Evolutionary conservation across 805 yeast genomes (phyloP).

Genomic region (Candida jianshihensis): DNA sequence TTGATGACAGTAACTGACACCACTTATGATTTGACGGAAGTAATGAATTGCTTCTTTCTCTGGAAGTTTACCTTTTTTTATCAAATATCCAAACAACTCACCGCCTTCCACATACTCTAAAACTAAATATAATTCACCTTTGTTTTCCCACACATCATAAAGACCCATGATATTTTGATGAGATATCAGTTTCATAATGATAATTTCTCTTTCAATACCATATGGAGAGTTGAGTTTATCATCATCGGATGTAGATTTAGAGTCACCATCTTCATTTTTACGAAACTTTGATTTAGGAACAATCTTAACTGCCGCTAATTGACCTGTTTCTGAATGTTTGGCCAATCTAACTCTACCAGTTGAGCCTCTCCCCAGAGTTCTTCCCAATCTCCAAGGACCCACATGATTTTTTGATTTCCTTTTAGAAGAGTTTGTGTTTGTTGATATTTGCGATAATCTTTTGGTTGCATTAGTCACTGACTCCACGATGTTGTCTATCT

Average conservation of each 20-base stretch:
- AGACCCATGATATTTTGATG: slow-evolving; percentile 75
- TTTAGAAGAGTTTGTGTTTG: slow-evolving; percentile 23
- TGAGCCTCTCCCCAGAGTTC: slow-evolving; percentile 93
- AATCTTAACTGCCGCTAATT: slow-evolving; percentile 93
- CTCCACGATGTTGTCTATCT: slow-evolving; percentile 23
- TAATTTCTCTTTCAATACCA: slow-evolving; percentile 82
- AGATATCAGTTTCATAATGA: slow-evolving; percentile 73
- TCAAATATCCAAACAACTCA: slow-evolving; percentile 86
- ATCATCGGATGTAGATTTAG: slow-evolving; percentile 15
- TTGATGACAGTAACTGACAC: slow-evolving; percentile 79
- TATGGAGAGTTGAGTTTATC: slow-evolving; percentile 60
- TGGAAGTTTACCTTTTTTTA: slow-evolving; percentile 80
- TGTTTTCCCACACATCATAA: slow-evolving; percentile 85
- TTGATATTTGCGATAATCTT: slow-evolving; percentile 22
- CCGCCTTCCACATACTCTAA: slow-evolving; percentile 97
- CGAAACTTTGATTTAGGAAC: slow-evolving; percentile 79
- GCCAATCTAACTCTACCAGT: slow-evolving; percentile 94
- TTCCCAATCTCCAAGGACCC: slow-evolving; percentile 96
- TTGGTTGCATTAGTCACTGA: slow-evolving; percentile 25
- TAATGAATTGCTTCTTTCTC: slow-evolving; percentile 88
- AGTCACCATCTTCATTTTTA: slow-evolving; percentile 20
- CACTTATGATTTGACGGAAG: slow-evolving; percentile 79
- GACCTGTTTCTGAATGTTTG: slow-evolving; percentile 74
- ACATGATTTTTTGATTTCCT: slow-evolving; percentile 31
- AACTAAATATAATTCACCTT: slow-evolving; percentile 75